Evolutionary conservation across 768 basidiomycete genomes (phyloP), one percentile per base, ranked within the genome.

Genomic region (Mycena kentingensis): DNA sequence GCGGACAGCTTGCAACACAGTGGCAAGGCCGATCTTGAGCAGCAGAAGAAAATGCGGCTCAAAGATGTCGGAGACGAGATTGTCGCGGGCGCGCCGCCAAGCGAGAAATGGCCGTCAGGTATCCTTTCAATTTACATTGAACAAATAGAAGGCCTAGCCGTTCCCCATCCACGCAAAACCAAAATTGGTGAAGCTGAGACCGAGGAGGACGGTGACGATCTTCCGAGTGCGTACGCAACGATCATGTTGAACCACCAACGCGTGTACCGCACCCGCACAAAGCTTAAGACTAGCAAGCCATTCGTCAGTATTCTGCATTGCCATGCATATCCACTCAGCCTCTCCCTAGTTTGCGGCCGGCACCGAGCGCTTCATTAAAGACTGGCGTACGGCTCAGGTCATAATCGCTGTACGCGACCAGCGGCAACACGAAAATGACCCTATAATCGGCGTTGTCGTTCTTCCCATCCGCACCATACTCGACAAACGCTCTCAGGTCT

Each of bases 391-490:
- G 10, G 73, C 86, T 3, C 78, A 81, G 15, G 75, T 89, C 35
- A 73, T 85, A 10, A 78, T 90, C 25, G 78, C 85, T 16, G 83
- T 89, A 15, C 79, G 83, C 27, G 87, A 88, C 59, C 71, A 73
- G 2, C 73, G 79, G 29, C 61, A 79, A 26, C 78, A 84, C 46
- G 84, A 86, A 67, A 66, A 71, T 38, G 80, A 90, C 62, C 84
- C 86, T 1, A 77, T 90, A 43, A 75, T 90, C 25, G 89, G 90
- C 26, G 79, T 90, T 29, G 79, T 89, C 59, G 77, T 81, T 48
- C 73, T 90, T 5, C 74, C 76, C 0, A 65, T 77, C 12, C 55
- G 54, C 24, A 71, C 79, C 3, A 60, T 85, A 12, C 75, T 87
- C 62, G 65, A 68, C 7, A 65, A 78, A 37, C 68, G 73, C 4